Percentiles rank a stretch among this genome's conserved stretches.
Evolutionary conservation across 352 stramenopile species (phyloP).

Genomic region (Phytophthora sansomeana): DNA sequence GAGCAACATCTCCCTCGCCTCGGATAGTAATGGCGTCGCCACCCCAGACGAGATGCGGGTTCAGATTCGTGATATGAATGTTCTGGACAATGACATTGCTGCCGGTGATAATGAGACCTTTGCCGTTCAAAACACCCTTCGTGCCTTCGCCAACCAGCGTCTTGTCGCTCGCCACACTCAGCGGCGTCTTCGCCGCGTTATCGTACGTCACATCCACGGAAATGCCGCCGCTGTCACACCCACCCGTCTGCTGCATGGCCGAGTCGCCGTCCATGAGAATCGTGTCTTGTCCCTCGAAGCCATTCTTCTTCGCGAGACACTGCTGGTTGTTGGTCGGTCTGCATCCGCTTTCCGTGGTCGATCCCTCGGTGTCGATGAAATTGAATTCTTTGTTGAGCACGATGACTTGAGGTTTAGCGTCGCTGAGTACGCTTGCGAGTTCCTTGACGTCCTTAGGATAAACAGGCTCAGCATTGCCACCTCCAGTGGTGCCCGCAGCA

Average conservation of each 20-base stretch:
- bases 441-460: constrained; percentile 35
- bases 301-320: constrained; percentile 50
- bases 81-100: constrained; percentile 51
- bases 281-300: constrained; percentile 45
- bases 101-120: constrained; percentile 33
- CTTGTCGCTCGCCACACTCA: constrained; percentile 35
- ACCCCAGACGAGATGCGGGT: constrained; percentile 36
- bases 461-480: constrained; percentile 25
- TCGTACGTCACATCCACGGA: constrained; percentile 36
- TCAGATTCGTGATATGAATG: constrained; percentile 46
- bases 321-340: constrained; percentile 26
- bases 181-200: constrained; percentile 19
- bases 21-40: constrained; percentile 35
- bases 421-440: constrained; percentile 26
- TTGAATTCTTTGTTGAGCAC: constrained; percentile 39
- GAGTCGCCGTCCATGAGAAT: constrained; percentile 34
- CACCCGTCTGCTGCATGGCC: constrained; percentile 35
- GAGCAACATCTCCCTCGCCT: constrained; percentile 1
- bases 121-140: constrained; percentile 40
- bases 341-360: constrained; percentile 31
- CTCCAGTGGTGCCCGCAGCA: constrained; percentile 36
- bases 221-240: constrained; percentile 21
- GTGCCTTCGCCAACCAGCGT: constrained; percentile 37
- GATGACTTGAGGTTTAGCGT: constrained; percentile 34
- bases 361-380: constrained; percentile 34